phyloP scores from a whole-genome alignment of 306 rosid species.

The Malus sylvestris region DNA sequence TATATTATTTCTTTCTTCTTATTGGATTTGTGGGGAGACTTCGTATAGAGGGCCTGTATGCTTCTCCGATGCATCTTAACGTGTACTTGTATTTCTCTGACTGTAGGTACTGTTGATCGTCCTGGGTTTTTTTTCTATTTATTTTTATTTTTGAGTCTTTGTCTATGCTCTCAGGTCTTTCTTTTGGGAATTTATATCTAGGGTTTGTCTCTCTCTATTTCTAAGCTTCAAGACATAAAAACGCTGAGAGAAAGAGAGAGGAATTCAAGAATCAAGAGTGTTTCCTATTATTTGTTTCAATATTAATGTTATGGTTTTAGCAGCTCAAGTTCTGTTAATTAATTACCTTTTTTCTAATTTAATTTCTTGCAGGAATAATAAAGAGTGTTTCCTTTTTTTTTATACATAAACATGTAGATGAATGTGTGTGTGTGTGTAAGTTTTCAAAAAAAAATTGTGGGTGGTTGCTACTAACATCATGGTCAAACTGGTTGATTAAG shows the following conservation, averaged over 20 bases:
- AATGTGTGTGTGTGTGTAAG: too few relatives aligned
- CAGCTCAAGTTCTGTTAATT: neutral
- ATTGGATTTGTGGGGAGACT: neutral
- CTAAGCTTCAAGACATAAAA: neutral
- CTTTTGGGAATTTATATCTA: neutral
- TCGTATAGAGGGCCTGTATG: neutral
- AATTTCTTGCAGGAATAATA: too few relatives aligned
- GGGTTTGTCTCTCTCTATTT: neutral
- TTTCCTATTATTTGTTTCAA: too few relatives aligned
- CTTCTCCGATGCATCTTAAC: neutral
- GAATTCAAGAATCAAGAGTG: neutral
- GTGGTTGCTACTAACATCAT: too few relatives aligned
- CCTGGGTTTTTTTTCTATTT: neutral
- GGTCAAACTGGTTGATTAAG: too few relatives aligned
- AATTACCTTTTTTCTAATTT: neutral
- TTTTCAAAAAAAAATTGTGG: too few relatives aligned
- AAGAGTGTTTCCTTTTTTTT: too few relatives aligned
- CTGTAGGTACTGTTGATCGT: neutral
- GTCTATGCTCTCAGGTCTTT: neutral
- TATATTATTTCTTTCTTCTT: neutral
- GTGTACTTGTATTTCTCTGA: neutral
- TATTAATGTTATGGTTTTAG: neutral
- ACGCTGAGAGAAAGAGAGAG: neutral
- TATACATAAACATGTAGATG: too few relatives aligned
- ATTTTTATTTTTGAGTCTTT: too few relatives aligned